Base-by-base conservation (phyloP, 768 basidiomycete species). In the Cystobasidium onofrii region DNA sequence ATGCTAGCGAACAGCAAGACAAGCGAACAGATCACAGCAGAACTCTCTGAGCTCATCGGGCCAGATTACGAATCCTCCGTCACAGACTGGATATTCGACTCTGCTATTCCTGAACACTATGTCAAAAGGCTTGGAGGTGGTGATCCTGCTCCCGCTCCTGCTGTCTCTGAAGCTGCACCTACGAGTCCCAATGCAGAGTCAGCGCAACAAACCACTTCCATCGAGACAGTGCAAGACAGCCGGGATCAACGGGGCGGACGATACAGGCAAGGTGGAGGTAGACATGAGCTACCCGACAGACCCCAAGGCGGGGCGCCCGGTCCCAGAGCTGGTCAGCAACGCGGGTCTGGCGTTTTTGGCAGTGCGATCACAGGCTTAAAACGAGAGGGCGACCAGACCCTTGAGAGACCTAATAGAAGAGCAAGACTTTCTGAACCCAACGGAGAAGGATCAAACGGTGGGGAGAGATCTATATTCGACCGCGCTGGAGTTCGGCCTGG, bases 1-100 rank as follows among this genome's bases (percentile, higher is more conserved):
- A 92, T 94, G 92, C 86, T 94, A 60, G 92, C 92, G 76, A 94
- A 94, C 80, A 90, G 90, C 81, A 94, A 93, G 84, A 88, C 73
- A 9, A 60, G 75, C 90, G 92, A 85, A 61, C 90, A 92, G 85
- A 91, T 95, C 81, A 89, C 88, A n/a, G 82, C 84, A 34, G 92
- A 94, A 82, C 85, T 94, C 61, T 88, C 90, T 82, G 92, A 93
- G 79, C 83, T 87, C 75, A 91, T 93, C 83, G 91, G 91, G n/a
- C 78, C 86, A 12, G 90, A 92, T 75, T 91, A 88, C 81, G 92
- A 94, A 79, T 82, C 86, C 55, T 87, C 84, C 73, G 95, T 96
- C 81, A 92, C 91, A 36, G 87, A 89, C 72, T 95, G 92, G 92
- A 82, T 96, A 25, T 96, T 95, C 79, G 82, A 82, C 39, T 89